Evolutionary conservation across 495 filamentous ascomycete species (phyloP), one percentile per base, ranked within the genome.

Genomic region (Collariella sp.): DNA sequence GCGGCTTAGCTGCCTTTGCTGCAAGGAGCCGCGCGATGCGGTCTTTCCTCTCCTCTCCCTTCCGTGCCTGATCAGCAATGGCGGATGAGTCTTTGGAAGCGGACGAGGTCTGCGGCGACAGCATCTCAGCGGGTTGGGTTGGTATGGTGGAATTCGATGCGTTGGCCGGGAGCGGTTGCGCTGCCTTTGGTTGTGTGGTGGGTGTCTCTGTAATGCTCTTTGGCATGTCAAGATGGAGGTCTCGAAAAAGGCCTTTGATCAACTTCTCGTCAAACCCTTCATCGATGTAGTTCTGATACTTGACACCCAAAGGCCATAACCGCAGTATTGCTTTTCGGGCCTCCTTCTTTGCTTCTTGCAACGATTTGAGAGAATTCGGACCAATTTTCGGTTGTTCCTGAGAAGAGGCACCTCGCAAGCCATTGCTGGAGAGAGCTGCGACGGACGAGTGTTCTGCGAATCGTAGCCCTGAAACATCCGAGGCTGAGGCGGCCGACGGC

Each of bases 11-110:
- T 20, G 62, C 70, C 61, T 72, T 79, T 38, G 74, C 83, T 36
- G 87, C 86, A 45, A 87, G 74, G 62, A 88, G 80, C 40, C 81
- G 78, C 16, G 86, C 85, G 60, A 88, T 87, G 38, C 87, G 78
- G 55, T 89, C 85, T 57, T 89, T 89, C 26, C 87, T 77, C 59
- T 88, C 84, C 60, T 88, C 72, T 7, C 80, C 76, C 57, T 80
- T 82, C 4, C 54, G 56, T 7, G 64, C 59, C 15, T 60, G 45
- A 57, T 47, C 46, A 63, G 70, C 11, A 50, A 39, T 42, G 47
- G 58, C 15, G n/a, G 52, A 16, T 9, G 52, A 19, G 9, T 61
- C 56, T 12, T 55, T 45, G 5, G 55, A 20, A 43, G 55, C 44
- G 26, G 18, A 16, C n/a, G 49, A 7, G 11, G 58, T 15, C 20